Percentiles rank a stretch among this genome's conserved stretches.
These are phyloP conservation scores for Physcomitrium patens DNA, from an alignment of 225 moss, liverwort and hornwort species.

Conservation along the genomic window DNA sequence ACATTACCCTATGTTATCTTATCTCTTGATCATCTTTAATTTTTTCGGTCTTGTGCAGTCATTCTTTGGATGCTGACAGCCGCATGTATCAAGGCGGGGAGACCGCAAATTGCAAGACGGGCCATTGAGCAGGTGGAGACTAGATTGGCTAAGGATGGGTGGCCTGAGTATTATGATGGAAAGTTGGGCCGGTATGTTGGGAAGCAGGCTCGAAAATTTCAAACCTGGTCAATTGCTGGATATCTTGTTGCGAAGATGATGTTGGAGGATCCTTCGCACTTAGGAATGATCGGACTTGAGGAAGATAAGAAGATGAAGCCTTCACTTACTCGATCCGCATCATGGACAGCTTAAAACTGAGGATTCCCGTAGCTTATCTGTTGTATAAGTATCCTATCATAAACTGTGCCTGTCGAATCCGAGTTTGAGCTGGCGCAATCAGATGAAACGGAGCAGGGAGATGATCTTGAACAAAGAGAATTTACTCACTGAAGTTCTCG, in stretches of 20 bases:
- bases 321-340: conserved; percentile 85
- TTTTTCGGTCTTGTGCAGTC: conserved; percentile 55
- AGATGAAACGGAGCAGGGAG: conserved; percentile 29
- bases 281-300: conserved; percentile 98
- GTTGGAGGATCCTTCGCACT: conserved; percentile 93
- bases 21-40: neutral
- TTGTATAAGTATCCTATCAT: conserved; percentile 47
- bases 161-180: conserved; percentile 98
- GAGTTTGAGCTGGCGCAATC: conserved; percentile 19
- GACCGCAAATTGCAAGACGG: conserved; percentile 85
- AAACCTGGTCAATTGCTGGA: conserved; percentile 95
- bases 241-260: conserved; percentile 97
- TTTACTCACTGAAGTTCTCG: conserved; percentile 19
- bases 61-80: conserved; percentile 99
- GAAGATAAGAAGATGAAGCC: conserved; percentile 93
- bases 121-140: conserved; percentile 92
- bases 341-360: conserved; percentile 62
- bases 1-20: neutral
- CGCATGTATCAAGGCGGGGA: conserved; percentile 90
- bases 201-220: conserved; percentile 92
- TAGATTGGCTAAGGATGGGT: conserved; percentile 86
- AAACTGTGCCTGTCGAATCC: conserved; percentile 39
- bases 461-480: conserved; percentile 6
- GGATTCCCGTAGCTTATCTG: conserved; percentile 7
- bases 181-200: conserved; percentile 88